Evolutionary conservation across 495 filamentous ascomycete genomes (phyloP), one percentile per base, ranked within the genome.

Genomic region (Terfezia claveryi): DNA sequence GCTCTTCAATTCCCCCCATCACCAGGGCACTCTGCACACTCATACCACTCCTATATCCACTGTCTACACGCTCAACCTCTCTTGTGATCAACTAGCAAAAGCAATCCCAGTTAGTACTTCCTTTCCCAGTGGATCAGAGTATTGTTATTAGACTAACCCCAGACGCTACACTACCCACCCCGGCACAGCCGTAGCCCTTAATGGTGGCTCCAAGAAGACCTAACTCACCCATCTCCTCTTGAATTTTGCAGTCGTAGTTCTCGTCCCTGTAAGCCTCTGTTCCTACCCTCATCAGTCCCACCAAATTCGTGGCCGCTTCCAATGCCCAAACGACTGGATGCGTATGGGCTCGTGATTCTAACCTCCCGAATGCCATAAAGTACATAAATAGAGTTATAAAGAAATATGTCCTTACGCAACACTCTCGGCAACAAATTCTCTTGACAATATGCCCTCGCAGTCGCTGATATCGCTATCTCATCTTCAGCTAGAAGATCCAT

Each of bases 1-100:
- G 93, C 58, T 96, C 86, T 63, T 92, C 74, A 64, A 98, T 96
- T n/a, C 82, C 84, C 14, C 87, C 89, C 92, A 98, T 98, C 20
- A 83, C 86, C 50, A 98, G 72, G 3, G 88, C 92, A 57, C 83
- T 87, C 68, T 98, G 91, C 10, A 98, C 91, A 14, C 85, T 92
- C 83, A 94, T 94, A 54, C 84, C 88, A 50, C 85, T 93, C 12
- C 91, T 79, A 68, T 98, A 98, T 41, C 91, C 91, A 51, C 82
- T 88, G 66, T 98, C 91, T 41, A 98, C 87, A 50, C 91, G 77
- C 71, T 98, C 91, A 10, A 98, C 92, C 59, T 91, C 91, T 64
- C 91, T 80, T 20, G 86, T 94, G 68, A 98, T 95, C 55, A 98
- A 72, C 63, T 66, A 12, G 27, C 27, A 32, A 36, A 55, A 4